Conservation (phyloP, 176 grass and related monocot species). For the Avena insularis region DNA sequence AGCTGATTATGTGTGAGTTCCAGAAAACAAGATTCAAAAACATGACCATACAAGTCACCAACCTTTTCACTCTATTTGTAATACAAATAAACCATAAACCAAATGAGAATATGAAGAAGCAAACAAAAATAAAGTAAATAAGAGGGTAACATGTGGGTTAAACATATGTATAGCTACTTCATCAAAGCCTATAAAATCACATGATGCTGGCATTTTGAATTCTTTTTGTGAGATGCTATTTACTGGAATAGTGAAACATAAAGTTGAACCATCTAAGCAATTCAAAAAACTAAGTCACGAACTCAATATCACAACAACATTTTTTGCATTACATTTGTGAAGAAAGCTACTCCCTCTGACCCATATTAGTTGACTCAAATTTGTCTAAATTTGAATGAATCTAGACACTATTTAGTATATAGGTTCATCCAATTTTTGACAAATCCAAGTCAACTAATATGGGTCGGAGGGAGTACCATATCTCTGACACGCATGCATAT, state of each 20-base stretch:
- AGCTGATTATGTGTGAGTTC: background rate
- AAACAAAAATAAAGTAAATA: background rate
- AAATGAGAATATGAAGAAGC: background rate
- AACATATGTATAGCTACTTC: background rate
- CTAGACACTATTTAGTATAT: no score
- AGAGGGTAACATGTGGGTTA: background rate
- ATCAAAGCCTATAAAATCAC: background rate
- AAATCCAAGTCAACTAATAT: no score
- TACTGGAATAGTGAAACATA: background rate
- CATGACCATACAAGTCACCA: background rate
- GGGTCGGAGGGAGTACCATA: background rate
- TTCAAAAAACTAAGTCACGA: background rate
- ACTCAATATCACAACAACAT: background rate
- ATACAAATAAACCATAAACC: conserved; percentile 12
- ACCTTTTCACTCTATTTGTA: background rate
- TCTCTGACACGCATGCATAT: background rate
- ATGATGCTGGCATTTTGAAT: background rate
- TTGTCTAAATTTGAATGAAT: no score
- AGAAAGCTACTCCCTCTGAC: background rate
- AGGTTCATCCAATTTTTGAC: no score
- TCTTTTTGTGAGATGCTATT: background rate
- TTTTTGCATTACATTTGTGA: background rate
- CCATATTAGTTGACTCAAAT: no score
- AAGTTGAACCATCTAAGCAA: background rate
- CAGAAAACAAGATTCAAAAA: conserved; percentile 7